Percentiles rank a stretch among this genome's conserved stretches.
phyloP scores from a whole-genome alignment of 2,329 filamentous ascomycete species.

The Epicoccum nigrum region DNA sequence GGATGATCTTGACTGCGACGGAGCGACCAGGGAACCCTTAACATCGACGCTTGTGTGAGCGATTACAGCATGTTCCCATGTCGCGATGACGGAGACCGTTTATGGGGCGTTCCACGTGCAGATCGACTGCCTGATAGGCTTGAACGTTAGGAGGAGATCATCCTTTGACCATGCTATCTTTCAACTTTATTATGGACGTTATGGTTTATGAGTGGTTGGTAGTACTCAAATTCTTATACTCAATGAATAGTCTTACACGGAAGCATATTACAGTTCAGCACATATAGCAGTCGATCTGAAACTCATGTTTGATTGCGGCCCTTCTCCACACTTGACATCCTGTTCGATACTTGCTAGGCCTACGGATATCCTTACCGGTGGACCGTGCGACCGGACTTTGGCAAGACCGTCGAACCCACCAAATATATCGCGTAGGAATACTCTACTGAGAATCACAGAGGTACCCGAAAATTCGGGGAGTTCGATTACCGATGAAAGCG shows the following conservation, averaged over 20 bases:
- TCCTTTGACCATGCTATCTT: background rate
- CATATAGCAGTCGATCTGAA: background rate
- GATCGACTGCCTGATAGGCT: conserved; percentile 30
- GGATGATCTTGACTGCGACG: conserved; percentile 7
- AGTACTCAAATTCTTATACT: background rate
- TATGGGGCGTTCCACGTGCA: conserved; percentile 31
- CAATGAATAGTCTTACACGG: background rate
- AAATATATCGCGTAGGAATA: conserved; percentile 4
- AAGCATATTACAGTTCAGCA: background rate
- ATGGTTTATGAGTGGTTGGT: too few species aligned
- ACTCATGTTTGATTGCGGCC: background rate
- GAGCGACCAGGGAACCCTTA: conserved; percentile 5
- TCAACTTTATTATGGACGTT: background rate
- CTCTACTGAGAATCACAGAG: background rate
- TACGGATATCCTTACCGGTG: conserved; percentile 30
- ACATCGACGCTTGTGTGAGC: conserved; percentile 1
- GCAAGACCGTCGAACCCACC: conserved; percentile 9
- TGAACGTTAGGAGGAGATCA: conserved; percentile 29
- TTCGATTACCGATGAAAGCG: conserved; percentile 19
- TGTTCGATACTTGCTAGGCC: conserved; percentile 10
- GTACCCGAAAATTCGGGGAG: conserved; percentile 23
- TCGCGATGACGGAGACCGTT: conserved; percentile 18
- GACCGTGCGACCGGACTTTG: conserved; percentile 29
- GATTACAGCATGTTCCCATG: conserved; percentile 18
- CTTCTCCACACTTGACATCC: conserved; percentile 2